phyloP scores from a whole-genome alignment of 2,329 filamentous ascomycete genomes.

The Diplodia corticola region DNA sequence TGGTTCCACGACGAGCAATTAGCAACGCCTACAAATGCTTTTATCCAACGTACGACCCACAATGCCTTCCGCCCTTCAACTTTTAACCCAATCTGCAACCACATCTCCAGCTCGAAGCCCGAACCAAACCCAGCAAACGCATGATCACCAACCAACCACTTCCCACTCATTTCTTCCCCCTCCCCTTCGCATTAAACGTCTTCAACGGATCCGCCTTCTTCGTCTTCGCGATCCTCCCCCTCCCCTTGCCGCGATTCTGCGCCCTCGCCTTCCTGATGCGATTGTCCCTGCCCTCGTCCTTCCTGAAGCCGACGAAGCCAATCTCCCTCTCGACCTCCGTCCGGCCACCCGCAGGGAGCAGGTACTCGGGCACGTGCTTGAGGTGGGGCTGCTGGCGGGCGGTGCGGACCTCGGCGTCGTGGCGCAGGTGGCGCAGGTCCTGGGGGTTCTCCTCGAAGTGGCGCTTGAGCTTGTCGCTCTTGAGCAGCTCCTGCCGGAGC shows the following conservation, averaged over 20 bases:
- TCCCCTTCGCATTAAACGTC: slow-evolving; percentile 66
- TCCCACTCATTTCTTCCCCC: slow-evolving; percentile 36
- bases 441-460: slow-evolving; percentile 97
- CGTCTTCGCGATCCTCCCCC: slow-evolving; percentile 52
- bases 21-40: background rate
- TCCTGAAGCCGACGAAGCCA: slow-evolving; percentile 71
- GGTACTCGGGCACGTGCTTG: slow-evolving; percentile 91
- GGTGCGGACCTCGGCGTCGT: slow-evolving; percentile 84
- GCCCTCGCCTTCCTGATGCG: slow-evolving; percentile 46
- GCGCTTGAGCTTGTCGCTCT: slow-evolving; percentile 89
- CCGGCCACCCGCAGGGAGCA: slow-evolving; percentile 74
- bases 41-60: background rate
- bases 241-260: slow-evolving; percentile 45
- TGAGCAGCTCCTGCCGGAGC: slow-evolving; percentile 83
- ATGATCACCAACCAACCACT: too few relatives aligned
- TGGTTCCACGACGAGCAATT: too few relatives aligned
- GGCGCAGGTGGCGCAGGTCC: slow-evolving; percentile 81
- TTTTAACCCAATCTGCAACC: background rate
- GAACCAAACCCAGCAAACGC: background rate
- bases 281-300: slow-evolving; percentile 45
- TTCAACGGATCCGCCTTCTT: slow-evolving; percentile 79
- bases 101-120: too few relatives aligned
- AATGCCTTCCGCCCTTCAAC: background rate
- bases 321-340: slow-evolving; percentile 67
- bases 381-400: slow-evolving; percentile 85